Percentiles rank a stretch among this genome's conserved stretches.
phyloP scores from a whole-genome alignment of 306 rosid species.

The Abrus precatorius region DNA sequence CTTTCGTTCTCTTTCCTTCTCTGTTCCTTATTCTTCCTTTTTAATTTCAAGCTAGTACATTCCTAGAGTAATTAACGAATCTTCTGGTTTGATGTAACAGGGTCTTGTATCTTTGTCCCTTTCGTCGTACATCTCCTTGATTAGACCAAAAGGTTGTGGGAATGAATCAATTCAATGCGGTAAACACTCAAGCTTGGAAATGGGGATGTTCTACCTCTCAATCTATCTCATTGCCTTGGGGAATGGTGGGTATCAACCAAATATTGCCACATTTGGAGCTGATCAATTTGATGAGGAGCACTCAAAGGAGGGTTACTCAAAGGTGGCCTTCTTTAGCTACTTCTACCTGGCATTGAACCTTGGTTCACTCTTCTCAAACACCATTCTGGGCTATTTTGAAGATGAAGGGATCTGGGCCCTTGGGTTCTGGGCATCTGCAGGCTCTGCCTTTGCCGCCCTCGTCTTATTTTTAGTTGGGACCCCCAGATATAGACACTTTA shows the following conservation, averaged over 20 bases:
- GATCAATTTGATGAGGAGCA: constrained; percentile 71
- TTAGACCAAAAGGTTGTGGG: constrained; percentile 89
- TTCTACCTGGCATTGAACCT: constrained; percentile 72
- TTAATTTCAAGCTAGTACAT: background rate
- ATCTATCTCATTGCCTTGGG: constrained; percentile 74
- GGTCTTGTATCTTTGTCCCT: constrained; percentile 76
- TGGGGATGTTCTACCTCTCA: constrained; percentile 63
- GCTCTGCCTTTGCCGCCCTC: constrained; percentile 61
- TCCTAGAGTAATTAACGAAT: constrained; percentile 9
- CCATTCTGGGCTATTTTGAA: constrained; percentile 69
- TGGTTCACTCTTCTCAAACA: constrained; percentile 77
- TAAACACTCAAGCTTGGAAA: constrained; percentile 52
- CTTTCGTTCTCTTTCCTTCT: background rate
- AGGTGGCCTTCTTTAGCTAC: constrained; percentile 64
- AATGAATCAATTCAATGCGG: constrained; percentile 51
- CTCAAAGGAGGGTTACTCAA: constrained; percentile 59
- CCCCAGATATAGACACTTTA: constrained; percentile 61
- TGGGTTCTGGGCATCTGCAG: constrained; percentile 68
- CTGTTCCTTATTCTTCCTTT: background rate
- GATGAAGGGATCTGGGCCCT: constrained; percentile 66
- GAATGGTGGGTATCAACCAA: constrained; percentile 74
- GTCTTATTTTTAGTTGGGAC: constrained; percentile 59
- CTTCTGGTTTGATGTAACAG: constrained; percentile 54
- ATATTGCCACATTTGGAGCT: constrained; percentile 69
- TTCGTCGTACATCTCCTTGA: constrained; percentile 71